Base-by-base conservation (phyloP, 192 early-diverging fungal genomes). In the Geranomyces variabilis region DNA sequence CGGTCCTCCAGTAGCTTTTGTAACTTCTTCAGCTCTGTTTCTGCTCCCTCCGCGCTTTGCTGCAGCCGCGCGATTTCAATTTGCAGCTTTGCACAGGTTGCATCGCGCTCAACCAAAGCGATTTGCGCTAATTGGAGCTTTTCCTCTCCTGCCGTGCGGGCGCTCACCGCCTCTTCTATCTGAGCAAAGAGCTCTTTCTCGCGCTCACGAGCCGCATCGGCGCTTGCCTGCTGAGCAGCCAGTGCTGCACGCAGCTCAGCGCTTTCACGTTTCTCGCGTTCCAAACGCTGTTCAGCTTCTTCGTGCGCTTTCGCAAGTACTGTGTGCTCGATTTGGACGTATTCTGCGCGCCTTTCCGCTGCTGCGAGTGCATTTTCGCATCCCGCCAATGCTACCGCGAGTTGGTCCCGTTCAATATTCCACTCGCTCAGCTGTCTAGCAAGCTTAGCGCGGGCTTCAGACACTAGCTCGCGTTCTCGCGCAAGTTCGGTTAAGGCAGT, bases 1-100 rank as follows among this genome's bases (percentile, higher is more conserved):
- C 76, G 67, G 57, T 83, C 81, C 41, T 77, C 67, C 46, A 79
- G 28, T 1, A 67, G 63, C 60, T 73, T 70, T 59, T 77, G 73
- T 17, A 77, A 44, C 47, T 73, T 67, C 17, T 31, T 47, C 22
- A 77, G n/a, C 43, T 83, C 78, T 10, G 34, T 43, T 34, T 67
- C 33, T 24, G 49, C 41, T 7, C 49, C 46, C 62, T 83, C 81
- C 19, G 55, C 46, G 33, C 80, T 77, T 0, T 46, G 34, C 8
- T 19, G 9, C 31, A 69, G 47, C 21, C 69, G 49, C 5, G 34
- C 57, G 13, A 34, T 29, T 29, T 79, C 77, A 2, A 76, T n/a
- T 26, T 77, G 76, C 9, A 82, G 53, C 24, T 61, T 55, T 0
- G 33, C 51, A n/a, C 70, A 44, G 6, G 66, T 31, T 15, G 44